Evolutionary conservation across 805 yeast species (phyloP).

Genomic region (Kodamaea leandrae): DNA sequence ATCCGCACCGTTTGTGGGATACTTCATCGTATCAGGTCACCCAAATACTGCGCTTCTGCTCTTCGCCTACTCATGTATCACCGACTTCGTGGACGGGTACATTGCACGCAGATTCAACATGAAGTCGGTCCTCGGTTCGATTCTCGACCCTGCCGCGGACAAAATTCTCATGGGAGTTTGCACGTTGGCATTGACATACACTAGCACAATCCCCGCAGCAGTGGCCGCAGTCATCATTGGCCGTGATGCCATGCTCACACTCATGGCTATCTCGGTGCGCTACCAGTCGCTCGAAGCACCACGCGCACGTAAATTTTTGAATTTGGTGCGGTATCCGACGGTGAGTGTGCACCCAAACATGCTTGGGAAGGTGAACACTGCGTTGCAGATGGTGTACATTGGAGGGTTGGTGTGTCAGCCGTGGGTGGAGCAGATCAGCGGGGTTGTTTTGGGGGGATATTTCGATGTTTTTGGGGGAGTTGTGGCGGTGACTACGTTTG

Average conservation of each 20-base stretch:
- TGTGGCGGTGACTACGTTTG: slow-evolving; percentile 58
- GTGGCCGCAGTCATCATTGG: slow-evolving; percentile 75
- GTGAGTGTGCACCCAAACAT: slow-evolving; percentile 86
- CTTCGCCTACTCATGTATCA: slow-evolving; percentile 81
- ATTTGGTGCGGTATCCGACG: slow-evolving; percentile 66
- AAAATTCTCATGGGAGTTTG: slow-evolving; percentile 84
- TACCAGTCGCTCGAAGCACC: slow-evolving; percentile 75
- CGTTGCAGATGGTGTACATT: slow-evolving; percentile 86
- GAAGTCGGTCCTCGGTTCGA: slow-evolving; percentile 81
- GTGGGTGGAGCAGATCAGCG: slow-evolving; percentile 24
- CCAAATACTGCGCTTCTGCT: slow-evolving; percentile 64
- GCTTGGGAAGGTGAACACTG: slow-evolving; percentile 86
- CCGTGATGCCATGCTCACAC: slow-evolving; percentile 70
- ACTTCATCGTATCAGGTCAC: slow-evolving; percentile 63
- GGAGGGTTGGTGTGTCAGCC: slow-evolving; percentile 46
- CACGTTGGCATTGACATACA: slow-evolving; percentile 70
- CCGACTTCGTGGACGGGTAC: slow-evolving; percentile 90
- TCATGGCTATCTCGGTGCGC: slow-evolving; percentile 71
- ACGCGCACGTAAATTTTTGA: slow-evolving; percentile 66
- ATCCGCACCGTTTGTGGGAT: slow-evolving; percentile 83
- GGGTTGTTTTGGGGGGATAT: slow-evolving; percentile 11
- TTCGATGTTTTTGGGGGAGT: slow-evolving; percentile 19
- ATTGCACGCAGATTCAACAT: slow-evolving; percentile 79
- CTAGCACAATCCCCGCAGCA: slow-evolving; percentile 63
- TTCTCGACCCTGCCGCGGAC: slow-evolving; percentile 94